phyloP scores from a whole-genome alignment of 306 rosid genomes.

The Cucumis cinereus region DNA sequence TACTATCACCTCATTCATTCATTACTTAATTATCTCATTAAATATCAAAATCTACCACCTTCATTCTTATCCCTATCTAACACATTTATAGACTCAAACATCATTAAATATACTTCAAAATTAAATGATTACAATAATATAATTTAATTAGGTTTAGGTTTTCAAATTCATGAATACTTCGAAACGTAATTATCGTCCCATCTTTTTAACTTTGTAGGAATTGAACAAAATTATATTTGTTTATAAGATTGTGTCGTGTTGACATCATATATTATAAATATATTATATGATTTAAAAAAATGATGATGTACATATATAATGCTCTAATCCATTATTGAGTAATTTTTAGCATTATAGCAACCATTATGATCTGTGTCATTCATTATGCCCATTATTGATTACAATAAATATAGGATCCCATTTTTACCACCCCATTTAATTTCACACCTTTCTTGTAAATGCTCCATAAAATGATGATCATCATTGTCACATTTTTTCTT shows the following conservation, averaged over 20 bases:
- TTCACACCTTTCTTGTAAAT: not conserved
- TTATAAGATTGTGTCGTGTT: not conserved
- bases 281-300: not conserved
- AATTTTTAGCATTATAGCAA: not conserved
- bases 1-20: not conserved
- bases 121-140: no score
- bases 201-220: not conserved
- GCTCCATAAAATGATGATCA: not conserved
- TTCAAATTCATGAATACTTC: no score
- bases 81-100: no score
- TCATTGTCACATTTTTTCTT: not conserved
- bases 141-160: no score
- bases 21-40: not conserved
- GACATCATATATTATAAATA: not conserved
- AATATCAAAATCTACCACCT: not conserved
- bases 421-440: not conserved
- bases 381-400: conserved; percentile 6
- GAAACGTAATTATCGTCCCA: no score
- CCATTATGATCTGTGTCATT: conserved; percentile 3
- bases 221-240: not conserved
- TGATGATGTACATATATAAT: not conserved
- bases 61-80: not conserved
- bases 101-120: no score
- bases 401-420: conserved; percentile 1
- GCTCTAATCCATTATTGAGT: conserved; percentile 3